Percentiles rank a stretch among this genome's conserved stretches.
phyloP scores from a whole-genome alignment of 2,329 filamentous ascomycete genomes.

The Epichloe glyceriae region DNA sequence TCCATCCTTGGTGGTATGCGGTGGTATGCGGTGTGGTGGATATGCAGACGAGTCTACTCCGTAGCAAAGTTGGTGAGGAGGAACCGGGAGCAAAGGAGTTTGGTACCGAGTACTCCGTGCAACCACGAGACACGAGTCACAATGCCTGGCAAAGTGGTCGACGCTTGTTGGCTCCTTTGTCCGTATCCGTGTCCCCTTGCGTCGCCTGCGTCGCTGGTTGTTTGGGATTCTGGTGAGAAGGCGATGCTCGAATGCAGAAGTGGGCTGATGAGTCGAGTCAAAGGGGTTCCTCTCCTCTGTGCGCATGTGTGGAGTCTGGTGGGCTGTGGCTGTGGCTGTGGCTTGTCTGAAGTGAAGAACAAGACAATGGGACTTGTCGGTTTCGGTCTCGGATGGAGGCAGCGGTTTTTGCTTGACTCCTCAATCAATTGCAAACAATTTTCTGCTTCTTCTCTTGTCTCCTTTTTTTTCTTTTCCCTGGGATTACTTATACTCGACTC shows the following conservation, averaged over 20 bases:
- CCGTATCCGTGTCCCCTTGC: no score
- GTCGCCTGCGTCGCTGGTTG: no score
- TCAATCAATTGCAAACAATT: not conserved
- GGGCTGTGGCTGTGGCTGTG: no score
- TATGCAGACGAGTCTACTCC: not conserved
- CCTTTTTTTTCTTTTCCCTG: not conserved
- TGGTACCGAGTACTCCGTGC: not conserved
- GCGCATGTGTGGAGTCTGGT: no score
- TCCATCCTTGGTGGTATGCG: conserved; percentile 12
- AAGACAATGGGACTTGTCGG: no score
- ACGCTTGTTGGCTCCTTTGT: no score
- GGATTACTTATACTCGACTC: not conserved
- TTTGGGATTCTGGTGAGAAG: not conserved
- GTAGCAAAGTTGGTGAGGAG: not conserved
- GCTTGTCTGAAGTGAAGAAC: no score
- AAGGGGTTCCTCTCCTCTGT: no score
- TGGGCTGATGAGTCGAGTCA: not conserved
- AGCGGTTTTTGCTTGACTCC: no score
- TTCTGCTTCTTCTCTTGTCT: not conserved
- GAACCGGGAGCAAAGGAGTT: not conserved
- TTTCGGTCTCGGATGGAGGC: no score
- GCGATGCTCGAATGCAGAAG: not conserved
- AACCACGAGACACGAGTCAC: not conserved
- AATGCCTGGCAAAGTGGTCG: not conserved
- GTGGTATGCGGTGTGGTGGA: not conserved